Conservation (phyloP, 805 yeast species). For the Wickerhamomyces queroliae region DNA sequence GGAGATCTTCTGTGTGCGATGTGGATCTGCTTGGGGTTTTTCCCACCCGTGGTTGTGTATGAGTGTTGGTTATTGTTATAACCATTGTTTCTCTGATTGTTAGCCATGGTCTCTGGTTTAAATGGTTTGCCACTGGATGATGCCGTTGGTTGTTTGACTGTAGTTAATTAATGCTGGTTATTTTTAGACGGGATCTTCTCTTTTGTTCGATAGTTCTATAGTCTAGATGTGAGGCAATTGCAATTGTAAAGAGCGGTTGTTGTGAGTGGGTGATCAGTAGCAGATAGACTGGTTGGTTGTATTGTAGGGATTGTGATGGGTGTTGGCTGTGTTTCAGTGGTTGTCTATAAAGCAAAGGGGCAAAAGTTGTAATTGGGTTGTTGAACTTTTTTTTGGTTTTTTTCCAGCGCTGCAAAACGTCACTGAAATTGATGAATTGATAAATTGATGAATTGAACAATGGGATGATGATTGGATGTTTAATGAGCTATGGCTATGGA, state of each 20-base stretch:
- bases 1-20: conserved; percentile 98
- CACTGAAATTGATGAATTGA: neutral
- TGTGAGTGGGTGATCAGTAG: too few species aligned
- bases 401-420: too few species aligned
- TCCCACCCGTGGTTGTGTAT: conserved; percentile 31
- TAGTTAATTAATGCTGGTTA: neutral
- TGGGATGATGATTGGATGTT: neutral
- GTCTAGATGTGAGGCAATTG: too few species aligned
- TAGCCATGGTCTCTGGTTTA: conserved; percentile 3
- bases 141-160: neutral
- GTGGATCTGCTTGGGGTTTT: conserved; percentile 60
- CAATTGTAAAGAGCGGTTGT: too few species aligned
- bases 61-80: conserved; percentile 14
- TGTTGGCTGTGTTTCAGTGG: too few species aligned
- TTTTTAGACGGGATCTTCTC: too few species aligned
- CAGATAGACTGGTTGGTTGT: too few species aligned
- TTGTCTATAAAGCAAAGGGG: too few species aligned
- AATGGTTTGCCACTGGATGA: too few species aligned
- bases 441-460: neutral
- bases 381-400: neutral
- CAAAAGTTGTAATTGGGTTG: neutral
- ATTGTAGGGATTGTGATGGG: too few species aligned
- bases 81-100: conserved; percentile 7
- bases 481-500: neutral
- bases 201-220: too few species aligned